phyloP scores from a whole-genome alignment of 345 rosid species.

The Hypericum perforatum region DNA sequence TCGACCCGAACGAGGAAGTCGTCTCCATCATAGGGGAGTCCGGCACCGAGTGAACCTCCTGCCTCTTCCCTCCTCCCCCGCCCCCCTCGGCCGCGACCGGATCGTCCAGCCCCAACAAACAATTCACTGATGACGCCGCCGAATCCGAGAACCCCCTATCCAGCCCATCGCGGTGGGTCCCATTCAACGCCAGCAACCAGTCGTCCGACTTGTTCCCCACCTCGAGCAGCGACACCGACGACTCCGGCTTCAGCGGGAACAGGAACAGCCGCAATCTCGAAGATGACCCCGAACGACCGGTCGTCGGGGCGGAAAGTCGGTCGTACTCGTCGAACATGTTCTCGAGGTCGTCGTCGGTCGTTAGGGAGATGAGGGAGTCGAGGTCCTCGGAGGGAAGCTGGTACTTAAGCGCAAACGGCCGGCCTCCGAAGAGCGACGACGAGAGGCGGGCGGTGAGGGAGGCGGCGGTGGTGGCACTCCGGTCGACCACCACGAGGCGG shows the following conservation, averaged over 20 bases:
- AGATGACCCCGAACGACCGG: conserved; percentile 29
- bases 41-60: conserved; percentile 74
- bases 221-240: conserved; percentile 67
- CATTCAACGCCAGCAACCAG: conserved; percentile 88
- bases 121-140: conserved; percentile 39
- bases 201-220: conserved; percentile 65
- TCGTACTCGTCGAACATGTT: conserved; percentile 97
- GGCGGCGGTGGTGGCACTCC: conserved; percentile 39
- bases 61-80: conserved; percentile 26
- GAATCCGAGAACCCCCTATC: conserved; percentile 70
- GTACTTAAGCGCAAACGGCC: conserved; percentile 70
- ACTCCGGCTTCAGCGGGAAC: conserved; percentile 59
- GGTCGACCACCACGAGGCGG: conserved; percentile 82
- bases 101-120: conserved; percentile 69
- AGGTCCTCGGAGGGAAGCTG: conserved; percentile 93
- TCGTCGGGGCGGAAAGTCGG: conserved; percentile 38
- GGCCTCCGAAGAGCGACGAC: conserved; percentile 45
- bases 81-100: conserved; percentile 15
- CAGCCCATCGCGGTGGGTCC: conserved; percentile 29
- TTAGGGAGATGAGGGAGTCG: conserved; percentile 82
- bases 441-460: conserved; percentile 54
- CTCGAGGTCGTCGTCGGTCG: conserved; percentile 89
- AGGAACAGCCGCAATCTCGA: conserved; percentile 74
- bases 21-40: conserved; percentile 95
- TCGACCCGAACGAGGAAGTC: conserved; percentile 82